These are phyloP conservation scores for Helotiales sp. DNA, from an alignment of 2,329 filamentous ascomycete species.

Conservation along the genomic window DNA sequence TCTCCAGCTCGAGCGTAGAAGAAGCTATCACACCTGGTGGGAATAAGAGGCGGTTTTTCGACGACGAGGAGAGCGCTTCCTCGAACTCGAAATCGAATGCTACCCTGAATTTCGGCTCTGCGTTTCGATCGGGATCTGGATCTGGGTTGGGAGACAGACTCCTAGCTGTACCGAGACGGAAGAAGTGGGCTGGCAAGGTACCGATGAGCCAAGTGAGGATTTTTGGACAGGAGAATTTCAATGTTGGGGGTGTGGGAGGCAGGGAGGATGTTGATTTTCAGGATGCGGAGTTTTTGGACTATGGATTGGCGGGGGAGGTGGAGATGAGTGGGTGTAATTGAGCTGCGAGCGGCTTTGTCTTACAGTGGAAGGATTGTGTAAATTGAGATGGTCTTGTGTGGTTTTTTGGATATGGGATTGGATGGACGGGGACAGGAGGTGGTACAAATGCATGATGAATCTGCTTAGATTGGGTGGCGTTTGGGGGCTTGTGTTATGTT, in stretches of 20 bases:
- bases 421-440: background rate
- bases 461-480: background rate
- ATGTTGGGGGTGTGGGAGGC: slow-evolving; percentile 25
- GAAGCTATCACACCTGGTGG: slow-evolving; percentile 4
- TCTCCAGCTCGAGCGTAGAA: slow-evolving; percentile 25
- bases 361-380: background rate
- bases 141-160: slow-evolving; percentile 35
- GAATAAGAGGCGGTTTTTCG: slow-evolving; percentile 37
- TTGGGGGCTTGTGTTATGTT: background rate
- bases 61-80: slow-evolving; percentile 34
- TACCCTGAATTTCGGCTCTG: no score
- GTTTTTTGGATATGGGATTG: background rate
- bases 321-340: slow-evolving; percentile 39
- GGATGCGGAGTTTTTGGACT: slow-evolving; percentile 70
- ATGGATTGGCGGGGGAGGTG: slow-evolving; percentile 36
- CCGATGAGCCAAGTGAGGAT: slow-evolving; percentile 14
- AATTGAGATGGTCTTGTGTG: background rate
- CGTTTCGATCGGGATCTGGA: slow-evolving; percentile 32
- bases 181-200: slow-evolving; percentile 40
- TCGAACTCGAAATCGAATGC: slow-evolving; percentile 5
- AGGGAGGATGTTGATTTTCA: slow-evolving; percentile 57
- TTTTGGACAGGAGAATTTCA: slow-evolving; percentile 53
- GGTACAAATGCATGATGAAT: background rate
- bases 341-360: background rate
- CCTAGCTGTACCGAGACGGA: slow-evolving; percentile 32